These are phyloP conservation scores for Alternaria alternata DNA, from an alignment of 2,329 filamentous ascomycete species.

Conservation along the genomic window DNA sequence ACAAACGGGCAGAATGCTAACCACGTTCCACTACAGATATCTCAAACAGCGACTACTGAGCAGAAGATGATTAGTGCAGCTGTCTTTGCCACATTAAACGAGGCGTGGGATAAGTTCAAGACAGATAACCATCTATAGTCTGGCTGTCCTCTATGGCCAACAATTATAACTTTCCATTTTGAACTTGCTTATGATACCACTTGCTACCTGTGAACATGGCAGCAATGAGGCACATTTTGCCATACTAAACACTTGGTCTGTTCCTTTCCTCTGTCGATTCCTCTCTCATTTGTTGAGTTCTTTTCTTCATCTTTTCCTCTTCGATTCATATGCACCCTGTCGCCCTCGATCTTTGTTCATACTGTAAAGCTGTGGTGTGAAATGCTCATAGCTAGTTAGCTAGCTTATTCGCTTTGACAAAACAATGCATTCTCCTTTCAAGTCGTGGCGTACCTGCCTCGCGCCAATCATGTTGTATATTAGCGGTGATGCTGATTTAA, in stretches of 20 bases:
- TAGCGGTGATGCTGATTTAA: not conserved
- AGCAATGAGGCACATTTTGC: no score
- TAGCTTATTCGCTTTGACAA: not conserved
- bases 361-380: not conserved
- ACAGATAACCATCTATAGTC: conserved; percentile 59
- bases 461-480: not conserved
- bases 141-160: not conserved
- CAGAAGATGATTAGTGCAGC: conserved; percentile 72
- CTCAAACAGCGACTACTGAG: conserved; percentile 70
- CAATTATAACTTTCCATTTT: not conserved
- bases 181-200: not conserved
- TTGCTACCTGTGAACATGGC: not conserved
- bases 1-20: conserved; percentile 19
- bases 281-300: not conserved
- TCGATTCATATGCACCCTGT: not conserved
- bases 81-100: conserved; percentile 71
- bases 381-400: not conserved
- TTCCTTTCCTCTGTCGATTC: no score
- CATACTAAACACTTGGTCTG: no score
- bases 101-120: conserved; percentile 75
- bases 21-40: conserved; percentile 54
- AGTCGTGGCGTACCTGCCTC: not conserved
- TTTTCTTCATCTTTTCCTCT: not conserved
- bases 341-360: not conserved
- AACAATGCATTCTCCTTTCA: not conserved